Evolutionary conservation across 2,329 filamentous ascomycete genomes (phyloP).

Genomic region (Ambrosiella beaveri): DNA sequence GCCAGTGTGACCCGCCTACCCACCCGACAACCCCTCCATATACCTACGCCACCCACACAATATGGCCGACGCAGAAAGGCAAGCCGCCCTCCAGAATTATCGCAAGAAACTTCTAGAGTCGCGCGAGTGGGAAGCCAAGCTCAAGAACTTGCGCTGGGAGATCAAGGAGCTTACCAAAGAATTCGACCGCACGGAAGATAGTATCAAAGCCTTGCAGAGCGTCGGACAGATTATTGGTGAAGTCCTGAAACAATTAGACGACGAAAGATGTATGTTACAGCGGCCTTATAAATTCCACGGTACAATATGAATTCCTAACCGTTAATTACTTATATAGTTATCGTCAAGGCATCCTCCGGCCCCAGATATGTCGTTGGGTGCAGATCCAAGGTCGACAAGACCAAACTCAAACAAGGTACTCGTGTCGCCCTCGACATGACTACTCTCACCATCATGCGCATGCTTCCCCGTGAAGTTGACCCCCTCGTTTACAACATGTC

Average conservation of each 20-base stretch:
- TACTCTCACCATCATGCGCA: conserved; percentile 98
- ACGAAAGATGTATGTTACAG: conserved; percentile 70
- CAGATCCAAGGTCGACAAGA: conserved; percentile 94
- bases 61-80: conserved; percentile 33
- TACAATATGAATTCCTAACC: conserved; percentile 14
- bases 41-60: background rate
- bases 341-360: conserved; percentile 94
- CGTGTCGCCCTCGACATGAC: conserved; percentile 98
- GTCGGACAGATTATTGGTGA: conserved; percentile 99
- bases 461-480: conserved; percentile 96
- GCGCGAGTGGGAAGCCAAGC: conserved; percentile 95
- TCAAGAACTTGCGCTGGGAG: conserved; percentile 82
- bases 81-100: conserved; percentile 60
- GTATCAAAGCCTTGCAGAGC: conserved; percentile 98
- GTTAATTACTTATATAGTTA: conserved; percentile 40
- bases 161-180: conserved; percentile 93
- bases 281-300: background rate
- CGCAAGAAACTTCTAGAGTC: conserved; percentile 78
- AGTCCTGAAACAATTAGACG: conserved; percentile 95
- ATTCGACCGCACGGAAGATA: conserved; percentile 93
- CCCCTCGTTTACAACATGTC: conserved; percentile 99
- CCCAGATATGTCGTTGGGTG: conserved; percentile 97
- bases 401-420: conserved; percentile 93
- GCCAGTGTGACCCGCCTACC: background rate
- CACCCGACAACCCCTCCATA: background rate